Percentiles rank a stretch among this genome's conserved stretches.
Evolutionary conservation across 768 basidiomycete genomes (phyloP).

Genomic region (Porphyrellus cyaneotinctus): DNA sequence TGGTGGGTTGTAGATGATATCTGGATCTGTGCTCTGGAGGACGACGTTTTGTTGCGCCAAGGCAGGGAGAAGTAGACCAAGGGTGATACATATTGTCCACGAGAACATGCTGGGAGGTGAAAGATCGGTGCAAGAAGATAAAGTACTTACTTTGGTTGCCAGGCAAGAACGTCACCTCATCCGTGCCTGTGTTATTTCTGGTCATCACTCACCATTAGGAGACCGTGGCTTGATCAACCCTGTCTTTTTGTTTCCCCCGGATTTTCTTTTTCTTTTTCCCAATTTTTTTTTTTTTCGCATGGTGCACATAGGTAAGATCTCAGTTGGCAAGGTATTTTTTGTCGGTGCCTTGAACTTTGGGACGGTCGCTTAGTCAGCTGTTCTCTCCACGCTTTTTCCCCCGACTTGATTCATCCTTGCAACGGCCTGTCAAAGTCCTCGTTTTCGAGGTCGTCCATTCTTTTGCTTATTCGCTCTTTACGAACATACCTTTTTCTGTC

Average conservation of each 20-base stretch:
- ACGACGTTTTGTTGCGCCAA: slow-evolving; percentile 22
- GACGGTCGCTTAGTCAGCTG: neutral
- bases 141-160: slow-evolving; percentile 1
- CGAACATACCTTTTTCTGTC: neutral
- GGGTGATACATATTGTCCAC: slow-evolving; percentile 6
- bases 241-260: neutral
- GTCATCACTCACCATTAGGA: neutral
- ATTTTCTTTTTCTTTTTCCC: neutral
- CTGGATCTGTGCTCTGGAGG: slow-evolving; percentile 18
- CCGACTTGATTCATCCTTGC: neutral
- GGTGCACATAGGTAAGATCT: too few relatives aligned
- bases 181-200: slow-evolving; percentile 12
- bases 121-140: slow-evolving; percentile 1
- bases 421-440: too few relatives aligned
- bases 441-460: slow-evolving; percentile 14
- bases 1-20: slow-evolving; percentile 29
- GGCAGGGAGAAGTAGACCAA: slow-evolving; percentile 7
- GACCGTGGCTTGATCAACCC: too few relatives aligned
- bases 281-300: neutral
- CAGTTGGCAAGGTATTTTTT: too few relatives aligned
- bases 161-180: slow-evolving; percentile 1
- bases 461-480: slow-evolving; percentile 24
- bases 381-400: neutral
- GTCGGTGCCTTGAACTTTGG: too few relatives aligned
- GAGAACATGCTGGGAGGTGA: slow-evolving; percentile 20